A percentile compares a stretch with the other conserved stretches of the same genome.
These are phyloP conservation scores for Capsicum pubescens DNA, from an alignment of 257 asterid genomes.

Conservation along the genomic window DNA sequence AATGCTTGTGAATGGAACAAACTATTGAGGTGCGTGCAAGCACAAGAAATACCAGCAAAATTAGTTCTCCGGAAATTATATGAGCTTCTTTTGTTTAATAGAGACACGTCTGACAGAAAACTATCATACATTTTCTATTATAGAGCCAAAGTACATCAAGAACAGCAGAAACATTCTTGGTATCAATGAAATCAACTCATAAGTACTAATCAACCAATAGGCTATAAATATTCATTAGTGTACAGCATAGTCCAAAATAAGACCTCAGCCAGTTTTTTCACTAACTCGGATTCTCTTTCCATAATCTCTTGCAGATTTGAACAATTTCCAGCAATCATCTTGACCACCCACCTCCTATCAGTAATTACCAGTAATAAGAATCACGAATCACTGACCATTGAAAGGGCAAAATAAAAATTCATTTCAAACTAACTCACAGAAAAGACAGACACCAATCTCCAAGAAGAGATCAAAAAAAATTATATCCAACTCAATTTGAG, in stretches of 20 bases:
- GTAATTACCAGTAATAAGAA: conserved; percentile 40
- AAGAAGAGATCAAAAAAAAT: background rate
- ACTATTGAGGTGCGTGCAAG: background rate
- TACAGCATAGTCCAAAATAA: conserved; percentile 29
- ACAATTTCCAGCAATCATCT: conserved; percentile 70
- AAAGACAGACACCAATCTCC: conserved; percentile 3
- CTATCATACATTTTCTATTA: background rate
- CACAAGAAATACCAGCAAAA: background rate
- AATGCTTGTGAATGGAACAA: conserved; percentile 13
- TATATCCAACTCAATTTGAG: background rate
- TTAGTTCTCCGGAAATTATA: background rate
- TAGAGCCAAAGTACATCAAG: background rate
- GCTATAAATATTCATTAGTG: background rate
- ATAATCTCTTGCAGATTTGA: conserved; percentile 68
- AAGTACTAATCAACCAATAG: background rate
- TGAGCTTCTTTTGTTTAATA: background rate
- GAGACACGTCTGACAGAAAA: background rate
- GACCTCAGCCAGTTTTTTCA: conserved; percentile 86
- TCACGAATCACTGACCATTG: conserved; percentile 25
- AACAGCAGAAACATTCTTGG: background rate
- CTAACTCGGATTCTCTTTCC: conserved; percentile 76
- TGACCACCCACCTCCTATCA: conserved; percentile 97
- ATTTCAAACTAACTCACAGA: background rate
- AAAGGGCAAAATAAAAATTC: background rate
- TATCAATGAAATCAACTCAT: background rate